Percentiles rank a stretch among this genome's conserved stretches.
These are phyloP conservation scores for Lenwebbia sp. DNA, from an alignment of 345 rosid species.

Conservation along the genomic window DNA sequence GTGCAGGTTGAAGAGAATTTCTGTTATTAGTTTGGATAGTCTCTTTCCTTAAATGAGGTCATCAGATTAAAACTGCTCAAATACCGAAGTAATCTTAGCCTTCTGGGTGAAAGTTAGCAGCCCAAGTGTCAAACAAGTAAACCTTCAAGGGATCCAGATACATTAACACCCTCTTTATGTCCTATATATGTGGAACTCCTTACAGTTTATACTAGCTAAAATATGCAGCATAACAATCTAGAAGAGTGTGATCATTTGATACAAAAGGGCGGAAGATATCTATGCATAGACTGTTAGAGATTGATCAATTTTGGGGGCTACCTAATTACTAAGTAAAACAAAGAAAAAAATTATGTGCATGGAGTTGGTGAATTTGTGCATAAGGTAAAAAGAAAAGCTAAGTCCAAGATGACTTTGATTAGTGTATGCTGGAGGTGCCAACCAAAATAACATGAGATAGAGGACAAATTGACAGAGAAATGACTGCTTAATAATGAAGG, in stretches of 20 bases:
- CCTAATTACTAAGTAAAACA: neutral
- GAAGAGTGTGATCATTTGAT: neutral
- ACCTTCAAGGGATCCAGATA: neutral
- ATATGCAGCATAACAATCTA: neutral
- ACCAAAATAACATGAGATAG: neutral
- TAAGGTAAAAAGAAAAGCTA: neutral
- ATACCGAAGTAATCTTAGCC: neutral
- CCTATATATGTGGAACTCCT: neutral
- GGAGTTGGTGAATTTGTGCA: neutral
- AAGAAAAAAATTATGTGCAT: neutral
- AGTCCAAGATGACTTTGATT: neutral
- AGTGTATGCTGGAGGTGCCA: neutral
- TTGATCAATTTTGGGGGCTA: neutral
- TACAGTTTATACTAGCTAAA: neutral
- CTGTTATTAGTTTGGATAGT: neutral
- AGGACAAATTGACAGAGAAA: neutral
- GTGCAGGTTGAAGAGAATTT: neutral
- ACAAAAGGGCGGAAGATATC: neutral
- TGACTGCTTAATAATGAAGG: neutral
- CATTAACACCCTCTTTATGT: neutral
- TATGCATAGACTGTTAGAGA: neutral
- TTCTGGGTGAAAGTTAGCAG: neutral
- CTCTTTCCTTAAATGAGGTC: neutral
- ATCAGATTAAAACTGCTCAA: neutral
- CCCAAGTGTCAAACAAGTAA: neutral